A percentile compares a stretch with the other conserved stretches of the same genome.
Evolutionary conservation across 805 yeast species (phyloP).

Genomic region (Saturnispora sekii): DNA sequence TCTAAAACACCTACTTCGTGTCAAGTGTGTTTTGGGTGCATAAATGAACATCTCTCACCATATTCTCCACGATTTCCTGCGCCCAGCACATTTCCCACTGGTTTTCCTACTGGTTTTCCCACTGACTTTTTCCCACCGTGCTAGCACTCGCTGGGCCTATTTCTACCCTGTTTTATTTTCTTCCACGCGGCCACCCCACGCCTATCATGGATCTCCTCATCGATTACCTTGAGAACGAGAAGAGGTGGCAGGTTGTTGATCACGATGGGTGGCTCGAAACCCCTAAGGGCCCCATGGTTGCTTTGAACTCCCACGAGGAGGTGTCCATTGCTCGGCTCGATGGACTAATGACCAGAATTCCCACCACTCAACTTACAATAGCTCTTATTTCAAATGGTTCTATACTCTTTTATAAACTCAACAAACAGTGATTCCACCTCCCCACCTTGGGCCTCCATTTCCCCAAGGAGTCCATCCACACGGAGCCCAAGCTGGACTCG

Average conservation of each 20-base stretch:
- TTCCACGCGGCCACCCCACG: too few species aligned
- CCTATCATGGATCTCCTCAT: too few species aligned
- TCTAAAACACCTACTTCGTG: too few species aligned
- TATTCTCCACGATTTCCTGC: too few species aligned
- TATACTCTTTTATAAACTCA: conserved; percentile 6
- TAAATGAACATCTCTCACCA: too few species aligned
- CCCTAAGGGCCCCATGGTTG: conserved; percentile 1
- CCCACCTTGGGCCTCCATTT: neutral
- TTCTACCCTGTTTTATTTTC: too few species aligned
- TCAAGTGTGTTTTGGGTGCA: too few species aligned
- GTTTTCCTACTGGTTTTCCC: too few species aligned
- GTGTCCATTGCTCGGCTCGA: neutral
- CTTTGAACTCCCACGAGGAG: neutral
- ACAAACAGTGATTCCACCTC: neutral
- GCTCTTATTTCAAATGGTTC: conserved; percentile 6
- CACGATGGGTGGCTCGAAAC: neutral
- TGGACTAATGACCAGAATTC: neutral
- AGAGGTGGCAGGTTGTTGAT: neutral
- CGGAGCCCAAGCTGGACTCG: neutral
- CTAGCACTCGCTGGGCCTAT: too few species aligned
- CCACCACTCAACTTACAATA: neutral
- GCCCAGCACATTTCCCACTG: too few species aligned
- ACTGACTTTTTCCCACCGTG: too few species aligned
- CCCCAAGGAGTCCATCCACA: neutral
- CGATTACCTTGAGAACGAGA: neutral